A percentile compares a stretch with the other conserved stretches of the same genome.
phyloP scores from a whole-genome alignment of 2,329 filamentous ascomycete genomes.

The Beauveria sp. region DNA sequence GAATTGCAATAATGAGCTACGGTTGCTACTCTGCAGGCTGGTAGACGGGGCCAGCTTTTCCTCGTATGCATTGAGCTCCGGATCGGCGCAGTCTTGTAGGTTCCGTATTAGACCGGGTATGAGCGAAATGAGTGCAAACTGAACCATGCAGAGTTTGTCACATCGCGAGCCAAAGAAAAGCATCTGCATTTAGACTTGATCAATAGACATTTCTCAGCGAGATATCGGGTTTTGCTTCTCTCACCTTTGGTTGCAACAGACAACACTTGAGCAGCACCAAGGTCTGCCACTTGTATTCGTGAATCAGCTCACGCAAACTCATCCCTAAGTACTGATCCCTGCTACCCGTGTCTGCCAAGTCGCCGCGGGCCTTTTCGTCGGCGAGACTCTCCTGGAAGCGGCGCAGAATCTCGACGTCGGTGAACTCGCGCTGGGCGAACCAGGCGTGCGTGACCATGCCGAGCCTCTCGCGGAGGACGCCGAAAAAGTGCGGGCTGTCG shows the following conservation, averaged over 20 bases:
- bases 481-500: slow-evolving; percentile 83
- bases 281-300: slow-evolving; percentile 92
- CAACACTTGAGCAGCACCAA: slow-evolving; percentile 90
- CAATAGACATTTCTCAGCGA: background rate
- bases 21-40: slow-evolving; percentile 84
- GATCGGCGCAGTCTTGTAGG: slow-evolving; percentile 91
- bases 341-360: slow-evolving; percentile 59
- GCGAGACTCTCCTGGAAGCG: slow-evolving; percentile 85
- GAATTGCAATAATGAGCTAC: slow-evolving; percentile 80
- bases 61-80: slow-evolving; percentile 80
- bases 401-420: slow-evolving; percentile 80
- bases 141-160: slow-evolving; percentile 94
- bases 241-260: slow-evolving; percentile 86
- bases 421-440: slow-evolving; percentile 93
- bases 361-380: slow-evolving; percentile 52
- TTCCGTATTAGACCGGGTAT: slow-evolving; percentile 88
- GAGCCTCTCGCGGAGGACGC: slow-evolving; percentile 81
- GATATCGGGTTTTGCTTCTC: slow-evolving; percentile 11
- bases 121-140: slow-evolving; percentile 91
- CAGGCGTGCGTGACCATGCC: slow-evolving; percentile 88
- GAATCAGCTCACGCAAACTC: slow-evolving; percentile 83
- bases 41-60: slow-evolving; percentile 68
- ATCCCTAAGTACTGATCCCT: slow-evolving; percentile 81
- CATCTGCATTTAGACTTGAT: slow-evolving; percentile 59
- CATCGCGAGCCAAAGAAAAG: slow-evolving; percentile 97